Conservation (phyloP, 208 protist genomes). For the Trypanosoma scelopori region DNA sequence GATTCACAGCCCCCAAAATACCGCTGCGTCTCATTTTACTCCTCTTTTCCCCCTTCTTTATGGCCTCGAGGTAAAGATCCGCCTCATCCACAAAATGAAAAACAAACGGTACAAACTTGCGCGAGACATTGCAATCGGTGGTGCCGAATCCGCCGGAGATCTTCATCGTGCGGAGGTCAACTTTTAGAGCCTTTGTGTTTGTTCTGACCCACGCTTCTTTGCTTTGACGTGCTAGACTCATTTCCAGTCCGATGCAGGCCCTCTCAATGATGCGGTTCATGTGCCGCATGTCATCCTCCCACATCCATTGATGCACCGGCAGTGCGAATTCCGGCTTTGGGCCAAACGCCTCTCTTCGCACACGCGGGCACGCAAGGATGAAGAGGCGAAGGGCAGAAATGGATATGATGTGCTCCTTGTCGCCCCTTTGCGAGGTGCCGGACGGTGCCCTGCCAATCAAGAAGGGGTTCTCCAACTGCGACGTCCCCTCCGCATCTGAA, state of each 20-base stretch:
- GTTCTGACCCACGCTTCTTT: slow-evolving; percentile 40
- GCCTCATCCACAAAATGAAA: slow-evolving; percentile 79
- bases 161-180: slow-evolving; percentile 76
- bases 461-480: slow-evolving; percentile 79
- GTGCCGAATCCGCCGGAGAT: slow-evolving; percentile 42
- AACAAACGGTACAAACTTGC: slow-evolving; percentile 75
- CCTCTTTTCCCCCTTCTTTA: slow-evolving; percentile 48
- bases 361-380: slow-evolving; percentile 64
- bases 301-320: slow-evolving; percentile 87
- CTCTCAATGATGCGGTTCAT: slow-evolving; percentile 65
- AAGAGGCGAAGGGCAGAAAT: slow-evolving; percentile 81
- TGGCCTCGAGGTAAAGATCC: slow-evolving; percentile 40
- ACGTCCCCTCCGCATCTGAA: slow-evolving; percentile 48
- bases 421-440: slow-evolving; percentile 55
- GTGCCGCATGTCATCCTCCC: slow-evolving; percentile 89
- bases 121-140: slow-evolving; percentile 63
- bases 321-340: slow-evolving; percentile 71
- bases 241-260: slow-evolving; percentile 72
- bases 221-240: slow-evolving; percentile 34
- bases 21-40: slow-evolving; percentile 1
- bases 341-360: slow-evolving; percentile 72
- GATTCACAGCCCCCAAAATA: too few species aligned
- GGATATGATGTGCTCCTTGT: slow-evolving; percentile 83
- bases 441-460: slow-evolving; percentile 39
- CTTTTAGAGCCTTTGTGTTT: slow-evolving; percentile 47